Evolutionary conservation across 352 stramenopile genomes (phyloP).

Genomic region (Thraustochytrium striatum): DNA sequence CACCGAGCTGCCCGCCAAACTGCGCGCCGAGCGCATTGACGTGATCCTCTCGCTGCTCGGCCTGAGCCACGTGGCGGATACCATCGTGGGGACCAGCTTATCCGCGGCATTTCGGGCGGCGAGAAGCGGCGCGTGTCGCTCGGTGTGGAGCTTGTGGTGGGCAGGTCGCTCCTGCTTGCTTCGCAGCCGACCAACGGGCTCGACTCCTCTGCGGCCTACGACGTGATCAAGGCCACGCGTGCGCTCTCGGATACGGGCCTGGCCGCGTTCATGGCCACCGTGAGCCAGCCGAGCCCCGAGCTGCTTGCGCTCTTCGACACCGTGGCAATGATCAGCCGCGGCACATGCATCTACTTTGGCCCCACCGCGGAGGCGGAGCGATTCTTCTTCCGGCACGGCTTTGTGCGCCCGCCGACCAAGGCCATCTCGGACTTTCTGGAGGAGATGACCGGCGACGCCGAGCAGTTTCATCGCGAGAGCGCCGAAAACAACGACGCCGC

Average conservation of each 20-base stretch:
- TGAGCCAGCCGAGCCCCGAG: slow-evolving; percentile 82
- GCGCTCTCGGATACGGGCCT: slow-evolving; percentile 60
- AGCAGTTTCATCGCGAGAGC: background rate
- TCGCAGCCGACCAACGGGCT: slow-evolving; percentile 70
- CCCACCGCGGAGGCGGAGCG: slow-evolving; percentile 48
- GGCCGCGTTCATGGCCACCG: slow-evolving; percentile 64
- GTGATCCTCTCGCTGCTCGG: slow-evolving; percentile 66
- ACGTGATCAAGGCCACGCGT: slow-evolving; percentile 62
- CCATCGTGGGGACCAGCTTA: slow-evolving; percentile 65
- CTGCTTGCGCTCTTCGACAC: slow-evolving; percentile 89
- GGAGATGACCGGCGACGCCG: background rate
- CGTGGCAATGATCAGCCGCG: slow-evolving; percentile 84
- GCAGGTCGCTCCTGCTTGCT: slow-evolving; percentile 65
- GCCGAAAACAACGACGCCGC: background rate
- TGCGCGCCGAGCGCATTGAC: slow-evolving; percentile 47
- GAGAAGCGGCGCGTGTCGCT: slow-evolving; percentile 65
- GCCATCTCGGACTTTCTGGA: slow-evolving; percentile 7
- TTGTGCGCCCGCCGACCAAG: background rate
- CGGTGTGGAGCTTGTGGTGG: slow-evolving; percentile 72
- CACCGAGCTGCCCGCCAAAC: background rate
- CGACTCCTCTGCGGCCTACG: slow-evolving; percentile 61
- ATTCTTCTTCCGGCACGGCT: slow-evolving; percentile 14
- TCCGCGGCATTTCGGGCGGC: slow-evolving; percentile 64
- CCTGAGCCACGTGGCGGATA: slow-evolving; percentile 64
- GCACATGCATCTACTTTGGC: slow-evolving; percentile 83